A percentile compares a stretch with the other conserved stretches of the same genome.
phyloP scores from a whole-genome alignment of 352 stramenopile species.

The Phytophthora pseudosyringae region DNA sequence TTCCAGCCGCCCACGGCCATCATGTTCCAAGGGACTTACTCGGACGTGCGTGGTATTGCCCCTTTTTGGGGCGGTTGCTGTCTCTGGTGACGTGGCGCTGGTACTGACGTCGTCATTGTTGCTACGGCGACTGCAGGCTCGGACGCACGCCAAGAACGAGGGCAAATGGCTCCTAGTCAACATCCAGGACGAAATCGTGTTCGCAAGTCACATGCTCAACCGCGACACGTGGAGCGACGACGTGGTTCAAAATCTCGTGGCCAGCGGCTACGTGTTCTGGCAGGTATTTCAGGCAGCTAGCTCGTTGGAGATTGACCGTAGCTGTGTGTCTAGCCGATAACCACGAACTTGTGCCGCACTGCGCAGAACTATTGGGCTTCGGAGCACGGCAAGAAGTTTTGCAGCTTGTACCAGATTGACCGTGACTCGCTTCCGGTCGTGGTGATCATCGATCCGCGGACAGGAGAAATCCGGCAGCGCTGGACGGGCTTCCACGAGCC shows the following conservation, averaged over 20 bases:
- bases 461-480: constrained; percentile 66
- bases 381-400: constrained; percentile 87
- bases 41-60: constrained; percentile 48
- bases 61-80: constrained; percentile 7
- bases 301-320: neutral
- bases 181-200: constrained; percentile 94
- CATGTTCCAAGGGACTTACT: constrained; percentile 84
- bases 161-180: constrained; percentile 95
- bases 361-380: constrained; percentile 76
- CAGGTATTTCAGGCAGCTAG: constrained; percentile 51
- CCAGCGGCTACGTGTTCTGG: constrained; percentile 96
- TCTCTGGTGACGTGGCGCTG: neutral
- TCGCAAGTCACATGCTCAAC: constrained; percentile 96
- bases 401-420: constrained; percentile 82
- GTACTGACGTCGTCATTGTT: neutral
- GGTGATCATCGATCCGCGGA: constrained; percentile 80
- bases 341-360: constrained; percentile 2
- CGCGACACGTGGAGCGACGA: constrained; percentile 96
- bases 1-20: constrained; percentile 80
- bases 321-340: neutral
- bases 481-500: constrained; percentile 79
- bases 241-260: constrained; percentile 94
- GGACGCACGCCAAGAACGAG: constrained; percentile 82
- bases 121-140: constrained; percentile 42
- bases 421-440: constrained; percentile 70